These are phyloP conservation scores for Dendrostoma leiphaemia DNA, from an alignment of 2,329 filamentous ascomycete genomes.

Conservation along the genomic window DNA sequence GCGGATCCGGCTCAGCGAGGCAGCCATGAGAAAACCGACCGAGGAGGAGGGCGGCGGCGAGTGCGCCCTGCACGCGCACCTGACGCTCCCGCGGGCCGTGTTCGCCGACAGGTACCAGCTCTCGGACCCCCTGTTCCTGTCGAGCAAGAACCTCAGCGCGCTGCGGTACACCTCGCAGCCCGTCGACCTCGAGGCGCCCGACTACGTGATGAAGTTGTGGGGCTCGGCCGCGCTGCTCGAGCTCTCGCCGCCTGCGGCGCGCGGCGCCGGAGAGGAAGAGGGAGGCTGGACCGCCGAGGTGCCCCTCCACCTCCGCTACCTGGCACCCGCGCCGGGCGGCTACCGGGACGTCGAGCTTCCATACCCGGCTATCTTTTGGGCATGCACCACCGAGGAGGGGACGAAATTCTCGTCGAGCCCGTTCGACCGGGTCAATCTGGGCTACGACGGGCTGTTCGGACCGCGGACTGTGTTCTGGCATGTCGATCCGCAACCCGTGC, in stretches of 20 bases:
- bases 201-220: conserved; percentile 75
- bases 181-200: conserved; percentile 87
- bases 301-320: conserved; percentile 83
- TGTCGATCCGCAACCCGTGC: conserved; percentile 49
- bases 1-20: conserved; percentile 57
- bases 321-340: conserved; percentile 59
- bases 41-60: conserved; percentile 39
- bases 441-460: conserved; percentile 79
- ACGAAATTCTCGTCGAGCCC: conserved; percentile 73
- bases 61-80: conserved; percentile 75
- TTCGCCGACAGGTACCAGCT: conserved; percentile 91
- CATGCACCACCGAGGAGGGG: conserved; percentile 67
- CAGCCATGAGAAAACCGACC: conserved; percentile 45
- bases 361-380: conserved; percentile 88
- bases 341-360: conserved; percentile 60
- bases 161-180: conserved; percentile 70
- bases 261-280: conserved; percentile 28
- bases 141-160: conserved; percentile 73
- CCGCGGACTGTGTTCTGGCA: conserved; percentile 83
- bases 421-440: conserved; percentile 81
- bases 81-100: conserved; percentile 76
- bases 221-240: conserved; percentile 77
- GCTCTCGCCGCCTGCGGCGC: conserved; percentile 53
- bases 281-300: conserved; percentile 68
- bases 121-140: conserved; percentile 70